Evolutionary conservation across 2,329 filamentous ascomycete species (phyloP).

Genomic region (Ophiocordyceps camponoti-saundersi): DNA sequence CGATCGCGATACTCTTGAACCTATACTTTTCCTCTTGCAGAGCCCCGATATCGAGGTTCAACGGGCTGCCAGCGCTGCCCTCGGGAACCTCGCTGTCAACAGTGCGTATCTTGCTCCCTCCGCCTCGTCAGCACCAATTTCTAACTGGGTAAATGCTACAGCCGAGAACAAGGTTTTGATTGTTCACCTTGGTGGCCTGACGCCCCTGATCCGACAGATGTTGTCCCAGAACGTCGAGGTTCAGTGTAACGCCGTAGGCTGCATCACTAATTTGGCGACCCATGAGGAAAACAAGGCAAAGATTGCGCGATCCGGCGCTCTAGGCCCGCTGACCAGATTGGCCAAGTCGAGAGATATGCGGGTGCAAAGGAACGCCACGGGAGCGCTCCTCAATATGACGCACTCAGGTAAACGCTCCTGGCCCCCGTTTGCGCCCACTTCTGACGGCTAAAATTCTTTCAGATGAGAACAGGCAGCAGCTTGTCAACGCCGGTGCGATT

Average conservation of each 20-base stretch:
- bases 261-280: conserved; percentile 94
- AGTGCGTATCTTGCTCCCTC: conserved; percentile 38
- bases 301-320: conserved; percentile 85
- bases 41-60: conserved; percentile 96
- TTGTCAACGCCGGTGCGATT: conserved; percentile 95
- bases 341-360: conserved; percentile 98
- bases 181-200: conserved; percentile 77
- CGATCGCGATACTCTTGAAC: conserved; percentile 84
- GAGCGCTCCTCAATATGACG: conserved; percentile 95
- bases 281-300: conserved; percentile 99
- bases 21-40: conserved; percentile 87
- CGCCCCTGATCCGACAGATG: conserved; percentile 93
- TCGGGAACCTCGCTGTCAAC: conserved; percentile 94
- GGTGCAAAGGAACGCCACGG: conserved; percentile 92
- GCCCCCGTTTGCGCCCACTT: background rate
- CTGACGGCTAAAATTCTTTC: conserved; percentile 1
- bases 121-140: background rate
- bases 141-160: conserved; percentile 25
- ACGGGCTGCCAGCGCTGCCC: conserved; percentile 82
- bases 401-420: conserved; percentile 60
- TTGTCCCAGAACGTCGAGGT: conserved; percentile 95
- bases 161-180: conserved; percentile 97
- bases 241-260: conserved; percentile 96
- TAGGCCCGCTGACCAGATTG: conserved; percentile 76
- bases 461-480: conserved; percentile 96